Base-by-base conservation (phyloP, 2,329 filamentous ascomycete species). In the Arachnomyces sp. region DNA sequence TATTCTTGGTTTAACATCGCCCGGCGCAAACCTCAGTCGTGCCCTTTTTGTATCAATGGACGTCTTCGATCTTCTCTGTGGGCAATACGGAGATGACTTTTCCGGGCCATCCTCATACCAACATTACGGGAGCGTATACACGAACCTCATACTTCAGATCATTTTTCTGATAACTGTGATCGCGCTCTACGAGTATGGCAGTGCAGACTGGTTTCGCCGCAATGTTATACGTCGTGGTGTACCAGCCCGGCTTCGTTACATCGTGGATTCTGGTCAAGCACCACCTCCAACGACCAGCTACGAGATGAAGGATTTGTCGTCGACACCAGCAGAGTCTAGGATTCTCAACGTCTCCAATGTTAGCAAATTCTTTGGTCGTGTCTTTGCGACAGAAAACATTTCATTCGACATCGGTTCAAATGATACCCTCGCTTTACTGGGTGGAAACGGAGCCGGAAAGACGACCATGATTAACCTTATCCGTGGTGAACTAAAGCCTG, bases 391-490 rank as follows among this genome's bases (percentile, higher is more conserved):
- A 2, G 56, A 59, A 36, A 59, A 62, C 1, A 44, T 69, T 3
- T 56, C 52, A 35, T 51, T 71, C 31, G 53, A 60, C 31, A 58
- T 70, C 42, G 45, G 49, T 4, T 59, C 62, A 1, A 61, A 60
- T 2, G 61, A 63, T 31, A 66, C 67, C 47, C 62, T 62, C 41
- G 67, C 60, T 3, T 58, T 72, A 1, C 67, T 72, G 8, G 69
- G 69, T 1, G 67, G 68, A 5, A 67, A 62, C 11, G 69, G 69
- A 3, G 67, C 67, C 2, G 69, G 69, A 4, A 73, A 73, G 49
- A 67, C 64, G 5, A 73, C 69, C 28, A 65, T 71, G 44, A 66
- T 72, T 46, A 60, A 61, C 3, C 55, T 72, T 7, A 52, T 72
- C 4, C 42, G 48, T 4, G 48, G 48, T 28, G 39, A 47, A 18